Conservation (phyloP, 2,329 filamentous ascomycete species). For the Ophiostoma quercus region DNA sequence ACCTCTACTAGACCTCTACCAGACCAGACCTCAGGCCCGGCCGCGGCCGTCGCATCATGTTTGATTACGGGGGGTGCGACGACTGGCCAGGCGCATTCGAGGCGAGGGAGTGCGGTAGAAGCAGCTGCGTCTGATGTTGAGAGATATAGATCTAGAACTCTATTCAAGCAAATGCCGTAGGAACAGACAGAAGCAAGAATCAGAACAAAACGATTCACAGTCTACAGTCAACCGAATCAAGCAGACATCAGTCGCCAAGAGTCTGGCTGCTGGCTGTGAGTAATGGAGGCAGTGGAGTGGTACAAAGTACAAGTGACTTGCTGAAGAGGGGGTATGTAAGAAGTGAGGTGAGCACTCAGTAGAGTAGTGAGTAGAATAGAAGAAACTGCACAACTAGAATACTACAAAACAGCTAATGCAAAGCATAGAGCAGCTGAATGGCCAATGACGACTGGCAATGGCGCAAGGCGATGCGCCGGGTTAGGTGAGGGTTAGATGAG, state of each 20-base stretch:
- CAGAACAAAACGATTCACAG: background rate
- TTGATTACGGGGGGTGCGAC: background rate
- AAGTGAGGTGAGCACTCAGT: background rate
- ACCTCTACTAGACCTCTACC: too few species aligned
- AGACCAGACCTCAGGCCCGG: background rate
- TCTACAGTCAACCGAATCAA: background rate
- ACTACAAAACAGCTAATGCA: background rate
- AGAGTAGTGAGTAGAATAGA: background rate
- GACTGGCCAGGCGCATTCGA: constrained; percentile 1
- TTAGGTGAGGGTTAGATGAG: background rate
- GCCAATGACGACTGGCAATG: background rate
- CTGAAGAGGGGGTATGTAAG: constrained; percentile 1
- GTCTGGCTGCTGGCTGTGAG: background rate
- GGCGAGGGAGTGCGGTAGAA: too few species aligned
- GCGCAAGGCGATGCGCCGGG: constrained; percentile 15
- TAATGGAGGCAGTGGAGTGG: constrained; percentile 4
- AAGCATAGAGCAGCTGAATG: background rate
- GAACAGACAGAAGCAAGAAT: background rate
- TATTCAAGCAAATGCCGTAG: too few species aligned
- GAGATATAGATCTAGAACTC: too few species aligned
- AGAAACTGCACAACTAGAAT: background rate
- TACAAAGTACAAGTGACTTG: constrained; percentile 11
- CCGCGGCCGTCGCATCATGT: constrained; percentile 15
- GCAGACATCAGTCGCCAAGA: background rate
- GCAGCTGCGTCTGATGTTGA: too few species aligned